Evolutionary conservation across 495 filamentous ascomycete species (phyloP), one percentile per base, ranked within the genome.

Genomic region (Aspergillus sparsus): DNA sequence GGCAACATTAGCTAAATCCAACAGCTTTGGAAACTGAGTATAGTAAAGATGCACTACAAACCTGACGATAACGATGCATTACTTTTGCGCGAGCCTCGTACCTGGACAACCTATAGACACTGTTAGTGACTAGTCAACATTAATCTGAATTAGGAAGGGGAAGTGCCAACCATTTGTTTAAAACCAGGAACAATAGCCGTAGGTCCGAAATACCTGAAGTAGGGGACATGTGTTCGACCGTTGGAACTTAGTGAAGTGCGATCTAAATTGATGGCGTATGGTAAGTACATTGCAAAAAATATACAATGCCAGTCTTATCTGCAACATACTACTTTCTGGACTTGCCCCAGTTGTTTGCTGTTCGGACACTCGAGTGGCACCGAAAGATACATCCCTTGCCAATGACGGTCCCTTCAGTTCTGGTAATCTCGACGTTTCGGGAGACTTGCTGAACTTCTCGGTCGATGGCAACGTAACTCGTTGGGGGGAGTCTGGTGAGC

Each of bases 141-240:
- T 21, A 32, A 6, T 45, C 2, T 3, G 12, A 12, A 5, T 49
- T 44, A 55, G 16, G 16, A 11, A 47, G 21, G 13, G 21, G 4
- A 39, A 8, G n/a, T 42, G 31, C 63, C 4, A 60, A 94, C 87
- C 88, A 93, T 92, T 67, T 93, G 89, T 71, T 93, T 95, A 73
- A 91, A 93, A n/a, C 91, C 91, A 3, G 90, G 90, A 37, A 93
- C 89, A 64, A 95, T 95, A 58, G 91, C 91, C 3, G 91, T 95
- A 1, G 90, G 89, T 0, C 91, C 91, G 68, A 93, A 93, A 67
- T 93, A 95, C 46, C 91, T 78, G 69, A 93, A 95, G 69, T 92
- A 95, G 2, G 91, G 90, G 56, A 93, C 88, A 54, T 90, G 88
- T 62, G 88, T 77, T 77, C 86, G 71, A 53, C 66, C 67, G 10